Evolutionary conservation across 163 green algal species (phyloP).

Genomic region (Scenedesmus sp.): DNA sequence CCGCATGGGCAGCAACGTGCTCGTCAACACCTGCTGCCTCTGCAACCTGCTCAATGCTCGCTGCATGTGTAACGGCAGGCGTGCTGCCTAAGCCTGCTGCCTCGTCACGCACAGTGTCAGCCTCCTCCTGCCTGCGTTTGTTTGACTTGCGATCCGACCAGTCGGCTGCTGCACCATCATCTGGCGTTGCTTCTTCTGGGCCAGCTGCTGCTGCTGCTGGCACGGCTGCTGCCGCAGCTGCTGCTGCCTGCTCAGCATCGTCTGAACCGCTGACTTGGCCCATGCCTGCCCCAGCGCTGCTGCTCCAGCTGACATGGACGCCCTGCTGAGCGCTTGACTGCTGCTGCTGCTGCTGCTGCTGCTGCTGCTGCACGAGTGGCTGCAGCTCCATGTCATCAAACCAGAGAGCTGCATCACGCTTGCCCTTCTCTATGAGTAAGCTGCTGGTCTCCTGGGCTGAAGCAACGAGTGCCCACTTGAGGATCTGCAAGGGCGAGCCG

Average conservation of each 20-base stretch:
- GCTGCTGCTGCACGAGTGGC: conserved; percentile 24
- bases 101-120: neutral
- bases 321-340: neutral
- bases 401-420: conserved; percentile 45
- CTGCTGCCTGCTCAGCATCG: neutral
- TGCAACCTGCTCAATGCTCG: neutral
- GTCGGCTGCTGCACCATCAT: neutral
- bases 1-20: conserved; percentile 1
- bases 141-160: conserved; percentile 21
- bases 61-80: neutral
- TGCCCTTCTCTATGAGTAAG: conserved; percentile 56
- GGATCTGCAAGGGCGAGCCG: conserved; percentile 1
- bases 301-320: conserved; percentile 32
- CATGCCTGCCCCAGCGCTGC: neutral
- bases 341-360: conserved; percentile 51
- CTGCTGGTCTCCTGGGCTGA: conserved; percentile 49
- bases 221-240: conserved; percentile 14
- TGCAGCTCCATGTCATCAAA: conserved; percentile 41
- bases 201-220: neutral
- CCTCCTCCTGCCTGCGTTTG: neutral
- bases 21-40: conserved; percentile 9
- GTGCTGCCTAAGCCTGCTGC: neutral
- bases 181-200: neutral
- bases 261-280: neutral
- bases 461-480: conserved; percentile 53